Conservation (phyloP, 208 protist species). For the Acanthamoeba triangularis region DNA sequence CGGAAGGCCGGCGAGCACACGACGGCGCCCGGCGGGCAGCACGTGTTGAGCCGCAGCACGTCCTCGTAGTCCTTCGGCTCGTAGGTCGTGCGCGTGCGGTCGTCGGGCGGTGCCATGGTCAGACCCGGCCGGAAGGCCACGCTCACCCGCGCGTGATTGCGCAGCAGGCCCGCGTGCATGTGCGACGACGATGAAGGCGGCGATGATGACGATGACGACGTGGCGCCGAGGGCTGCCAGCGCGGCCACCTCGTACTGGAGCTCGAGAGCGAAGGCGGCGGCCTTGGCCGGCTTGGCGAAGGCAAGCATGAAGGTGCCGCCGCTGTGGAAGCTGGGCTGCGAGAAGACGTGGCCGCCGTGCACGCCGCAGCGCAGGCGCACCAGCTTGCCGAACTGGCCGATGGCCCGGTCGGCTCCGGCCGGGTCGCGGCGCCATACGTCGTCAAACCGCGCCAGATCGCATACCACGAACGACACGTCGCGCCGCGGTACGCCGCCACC, state of each 20-base stretch:
- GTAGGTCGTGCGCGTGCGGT: not conserved
- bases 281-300: not conserved
- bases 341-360: constrained; percentile 24
- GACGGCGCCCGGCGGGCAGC: not conserved
- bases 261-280: not conserved
- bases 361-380: not conserved
- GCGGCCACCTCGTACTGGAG: not conserved
- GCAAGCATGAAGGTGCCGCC: constrained; percentile 42
- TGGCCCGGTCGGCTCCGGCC: not conserved
- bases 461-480: not conserved
- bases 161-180: too few species aligned
- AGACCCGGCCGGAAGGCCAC: not conserved
- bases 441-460: not conserved
- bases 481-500: not conserved
- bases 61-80: constrained; percentile 18
- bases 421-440: not conserved
- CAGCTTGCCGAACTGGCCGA: not conserved
- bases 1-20: constrained; percentile 34
- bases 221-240: too few species aligned
- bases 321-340: constrained; percentile 23
- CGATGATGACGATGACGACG: too few species aligned
- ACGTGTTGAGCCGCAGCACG: not conserved
- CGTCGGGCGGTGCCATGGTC: not conserved
- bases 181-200: too few species aligned
- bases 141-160: not conserved